Evolutionary conservation across 2,329 filamentous ascomycete genomes (phyloP), one percentile per base, ranked within the genome.

Genomic region (Dactylellina sp.): DNA sequence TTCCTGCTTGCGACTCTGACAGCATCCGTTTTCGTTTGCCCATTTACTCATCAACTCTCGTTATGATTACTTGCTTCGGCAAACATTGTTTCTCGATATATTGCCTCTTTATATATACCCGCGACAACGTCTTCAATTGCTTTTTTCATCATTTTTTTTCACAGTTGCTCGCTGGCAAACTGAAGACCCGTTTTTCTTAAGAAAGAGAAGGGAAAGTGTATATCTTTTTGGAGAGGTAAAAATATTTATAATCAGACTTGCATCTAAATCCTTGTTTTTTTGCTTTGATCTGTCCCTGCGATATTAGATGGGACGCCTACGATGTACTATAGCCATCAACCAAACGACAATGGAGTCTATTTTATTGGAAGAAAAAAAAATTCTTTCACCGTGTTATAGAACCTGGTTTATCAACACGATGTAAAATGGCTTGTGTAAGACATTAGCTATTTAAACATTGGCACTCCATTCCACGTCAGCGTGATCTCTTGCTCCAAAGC

Each of bases 401-500:
- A n/a, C n/a, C n/a, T n/a, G n/a, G n/a, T n/a, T n/a, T n/a, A n/a
- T n/a, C n/a, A n/a, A n/a, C n/a, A n/a, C n/a, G n/a, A n/a, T n/a
- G n/a, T n/a, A n/a, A n/a, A n/a, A n/a, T n/a, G n/a, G n/a, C n/a
- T n/a, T n/a, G n/a, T n/a, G n/a, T n/a, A n/a, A 32, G 28, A 32
- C 5, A 16, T 49, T 22, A 32, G 46, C 18, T 22, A 35, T 35
- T 60, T 64, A 12, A 57, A 61, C 32, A 72, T 28, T 0, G 68
- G 68, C 7, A 53, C 11, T 3, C 68, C 68, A 12, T 72, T 65
- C 68, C 68, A 72, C 1, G 60, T 72, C 37, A 72, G 20, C 7
- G 68, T 61, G 6, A 72, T 72, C 35, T 72, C 68, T 20, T 72
- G 52, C 18, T 72, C 68, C 52, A 65, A 18, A 14, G 47, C 39